Evolutionary conservation across 139 green algal species (phyloP).

Genomic region (Spirogloea muscicola): DNA sequence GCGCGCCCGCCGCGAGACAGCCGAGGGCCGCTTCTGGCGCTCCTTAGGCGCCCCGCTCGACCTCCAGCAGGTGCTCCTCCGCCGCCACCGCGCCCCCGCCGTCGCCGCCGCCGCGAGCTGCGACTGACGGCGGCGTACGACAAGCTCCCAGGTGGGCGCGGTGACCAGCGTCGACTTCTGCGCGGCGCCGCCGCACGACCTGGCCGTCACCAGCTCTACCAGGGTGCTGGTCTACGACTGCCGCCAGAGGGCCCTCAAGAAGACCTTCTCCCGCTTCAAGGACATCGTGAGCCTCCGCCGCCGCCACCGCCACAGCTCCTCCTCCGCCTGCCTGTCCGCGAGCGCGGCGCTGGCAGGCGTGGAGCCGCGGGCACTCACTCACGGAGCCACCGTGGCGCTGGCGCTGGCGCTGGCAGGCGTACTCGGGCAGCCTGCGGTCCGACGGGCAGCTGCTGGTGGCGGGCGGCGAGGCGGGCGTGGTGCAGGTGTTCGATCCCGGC

Average conservation of each 20-base stretch:
- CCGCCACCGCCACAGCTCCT: not conserved
- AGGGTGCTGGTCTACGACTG: constrained; percentile 59
- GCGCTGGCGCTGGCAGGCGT: constrained; percentile 53
- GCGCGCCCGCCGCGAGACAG: constrained; percentile 11
- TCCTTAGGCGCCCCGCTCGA: no score
- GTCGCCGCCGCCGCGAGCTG: no score
- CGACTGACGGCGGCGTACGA: not conserved
- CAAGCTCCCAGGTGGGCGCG: constrained; percentile 62
- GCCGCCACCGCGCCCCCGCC: no score
- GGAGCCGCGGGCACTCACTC: not conserved
- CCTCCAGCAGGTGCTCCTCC: no score
- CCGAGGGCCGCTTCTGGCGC: constrained; percentile 76
- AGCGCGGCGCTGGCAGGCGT: not conserved
- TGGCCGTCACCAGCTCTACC: constrained; percentile 60
- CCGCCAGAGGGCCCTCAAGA: not conserved
- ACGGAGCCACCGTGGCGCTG: no score
- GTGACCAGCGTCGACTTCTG: constrained; percentile 81
- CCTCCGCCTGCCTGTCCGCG: not conserved
- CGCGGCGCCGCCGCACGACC: constrained; percentile 61
- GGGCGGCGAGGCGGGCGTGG: constrained; percentile 74
- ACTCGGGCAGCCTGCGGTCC: constrained; percentile 68
- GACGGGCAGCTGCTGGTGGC: constrained; percentile 83
- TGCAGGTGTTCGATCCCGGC: constrained; percentile 78
- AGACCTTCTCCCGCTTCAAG: constrained; percentile 77
- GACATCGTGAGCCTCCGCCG: constrained; percentile 52